Evolutionary conservation across 2,329 filamentous ascomycete species (phyloP), one percentile per base, ranked within the genome.

Genomic region (Neopestalotiopsis sp.): DNA sequence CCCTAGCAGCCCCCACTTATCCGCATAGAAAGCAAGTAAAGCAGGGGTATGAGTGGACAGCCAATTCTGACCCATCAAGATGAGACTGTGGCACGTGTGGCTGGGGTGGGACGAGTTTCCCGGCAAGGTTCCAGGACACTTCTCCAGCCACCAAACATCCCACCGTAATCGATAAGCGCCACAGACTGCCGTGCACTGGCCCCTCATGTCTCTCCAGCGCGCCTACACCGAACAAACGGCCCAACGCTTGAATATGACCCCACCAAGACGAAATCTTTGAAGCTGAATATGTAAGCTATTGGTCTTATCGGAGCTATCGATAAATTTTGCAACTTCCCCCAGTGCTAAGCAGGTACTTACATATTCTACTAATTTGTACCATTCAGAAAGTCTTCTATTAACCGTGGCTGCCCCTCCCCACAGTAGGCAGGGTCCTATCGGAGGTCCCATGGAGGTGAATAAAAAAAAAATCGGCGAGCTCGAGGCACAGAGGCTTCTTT

Each of bases 391-490:
- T 40, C 59, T 40, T 7, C 5, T 40, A 6, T 20, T 40, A 64
- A 53, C n/a, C 20, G 38, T 38, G 7, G 45, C 40, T 63, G 67
- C 64, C 67, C 67, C 67, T 32, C 67, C 61, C 14, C 56, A 45
- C 62, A 67, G 58, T 53, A 42, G 14, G n/a, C 30, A 65, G 58
- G 32, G 34, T 28, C 61, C 61, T 10, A 24, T 66, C 42, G 61
- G 30, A 38, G 53, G 40, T 57, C 28, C 34, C 68, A 28, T 28
- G 24, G 24, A 24, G 57, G 65, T 57, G 64, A 10, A 65, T 34
- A 70, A 76, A 81, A 83, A 84, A 84, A 83, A 84, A 78, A 79
- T 80, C 81, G 74, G 74, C 73, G 74, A 72, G 73, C 66, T 70
- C 38, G 56, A 17, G 17, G 38, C 75, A 70, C 75, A 73, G 74